These are phyloP conservation scores for Mucuna pruriens DNA, from an alignment of 306 rosid species.

Conservation along the genomic window DNA sequence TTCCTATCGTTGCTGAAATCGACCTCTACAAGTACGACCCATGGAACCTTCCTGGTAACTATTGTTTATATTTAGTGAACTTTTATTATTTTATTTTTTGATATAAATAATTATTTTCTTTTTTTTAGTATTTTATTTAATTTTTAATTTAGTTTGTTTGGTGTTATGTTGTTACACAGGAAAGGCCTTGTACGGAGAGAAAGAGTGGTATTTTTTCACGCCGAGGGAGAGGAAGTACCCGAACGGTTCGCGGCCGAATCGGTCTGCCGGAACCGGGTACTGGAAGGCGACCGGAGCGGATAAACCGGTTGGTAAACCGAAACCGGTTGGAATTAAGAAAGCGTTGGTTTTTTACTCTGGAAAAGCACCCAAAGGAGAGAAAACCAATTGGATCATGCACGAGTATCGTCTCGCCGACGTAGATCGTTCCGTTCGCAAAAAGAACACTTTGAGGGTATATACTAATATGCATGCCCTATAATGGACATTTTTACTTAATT, in stretches of 20 bases:
- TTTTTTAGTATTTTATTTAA: no score
- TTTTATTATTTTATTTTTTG: no score
- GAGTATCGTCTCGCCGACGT: constrained; percentile 81
- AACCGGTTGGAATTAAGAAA: constrained; percentile 74
- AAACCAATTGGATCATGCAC: constrained; percentile 91
- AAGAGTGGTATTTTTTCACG: constrained; percentile 82
- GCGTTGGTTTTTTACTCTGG: constrained; percentile 81
- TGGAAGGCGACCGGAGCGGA: constrained; percentile 92
- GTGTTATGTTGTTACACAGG: constrained; percentile 16
- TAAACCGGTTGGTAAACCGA: constrained; percentile 74
- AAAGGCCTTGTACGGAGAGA: constrained; percentile 67
- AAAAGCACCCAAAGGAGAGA: constrained; percentile 77
- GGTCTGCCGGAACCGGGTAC: constrained; percentile 77
- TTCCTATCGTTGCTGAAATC: constrained; percentile 70
- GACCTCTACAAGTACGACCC: constrained; percentile 76
- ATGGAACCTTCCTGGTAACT: constrained; percentile 74
- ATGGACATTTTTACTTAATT: not conserved
- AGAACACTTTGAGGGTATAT: constrained; percentile 68
- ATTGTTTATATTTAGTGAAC: no score
- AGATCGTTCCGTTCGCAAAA: constrained; percentile 70
- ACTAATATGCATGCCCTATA: not conserved
- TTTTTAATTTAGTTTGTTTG: no score
- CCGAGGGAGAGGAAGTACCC: constrained; percentile 78
- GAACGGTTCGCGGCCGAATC: constrained; percentile 81
- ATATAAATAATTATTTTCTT: no score